Percentiles rank a stretch among this genome's conserved stretches.
phyloP scores from a whole-genome alignment of 23 red algal species.

The Gracilaria domingensis region DNA sequence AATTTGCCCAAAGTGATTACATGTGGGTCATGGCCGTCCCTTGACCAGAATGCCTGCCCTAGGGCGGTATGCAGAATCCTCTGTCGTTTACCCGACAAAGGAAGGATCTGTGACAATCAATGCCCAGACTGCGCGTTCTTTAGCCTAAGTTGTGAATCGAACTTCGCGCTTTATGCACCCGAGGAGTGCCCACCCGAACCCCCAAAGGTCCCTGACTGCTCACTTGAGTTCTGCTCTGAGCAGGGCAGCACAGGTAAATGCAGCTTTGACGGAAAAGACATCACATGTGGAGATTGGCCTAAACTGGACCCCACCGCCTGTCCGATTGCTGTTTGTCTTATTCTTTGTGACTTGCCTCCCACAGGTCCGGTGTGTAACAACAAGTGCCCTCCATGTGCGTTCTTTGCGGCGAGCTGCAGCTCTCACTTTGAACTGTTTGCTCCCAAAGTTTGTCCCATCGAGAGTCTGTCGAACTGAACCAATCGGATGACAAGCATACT shows the following conservation, averaged over 20 bases:
- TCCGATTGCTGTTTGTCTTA: background rate
- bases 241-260: background rate
- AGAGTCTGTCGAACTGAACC: background rate
- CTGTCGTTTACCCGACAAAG: background rate
- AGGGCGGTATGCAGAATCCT: constrained; percentile 9
- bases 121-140: constrained; percentile 20
- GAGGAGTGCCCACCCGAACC: background rate
- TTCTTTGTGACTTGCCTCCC: background rate
- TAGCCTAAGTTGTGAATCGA: constrained; percentile 15
- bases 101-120: background rate
- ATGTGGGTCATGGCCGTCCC: background rate
- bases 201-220: background rate
- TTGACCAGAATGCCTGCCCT: background rate
- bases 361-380: constrained; percentile 7
- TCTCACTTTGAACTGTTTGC: constrained; percentile 1
- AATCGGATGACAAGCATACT: no score
- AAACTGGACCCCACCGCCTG: background rate
- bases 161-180: constrained; percentile 26
- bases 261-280: background rate
- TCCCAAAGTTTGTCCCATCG: background rate
- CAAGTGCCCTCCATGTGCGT: background rate
- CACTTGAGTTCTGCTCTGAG: constrained; percentile 15
- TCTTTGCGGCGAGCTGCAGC: background rate
- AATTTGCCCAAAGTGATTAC: background rate
- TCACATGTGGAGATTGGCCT: constrained; percentile 8